These are phyloP conservation scores for Penicillium cataractarum DNA, from an alignment of 495 filamentous ascomycete genomes.

Conservation along the genomic window DNA sequence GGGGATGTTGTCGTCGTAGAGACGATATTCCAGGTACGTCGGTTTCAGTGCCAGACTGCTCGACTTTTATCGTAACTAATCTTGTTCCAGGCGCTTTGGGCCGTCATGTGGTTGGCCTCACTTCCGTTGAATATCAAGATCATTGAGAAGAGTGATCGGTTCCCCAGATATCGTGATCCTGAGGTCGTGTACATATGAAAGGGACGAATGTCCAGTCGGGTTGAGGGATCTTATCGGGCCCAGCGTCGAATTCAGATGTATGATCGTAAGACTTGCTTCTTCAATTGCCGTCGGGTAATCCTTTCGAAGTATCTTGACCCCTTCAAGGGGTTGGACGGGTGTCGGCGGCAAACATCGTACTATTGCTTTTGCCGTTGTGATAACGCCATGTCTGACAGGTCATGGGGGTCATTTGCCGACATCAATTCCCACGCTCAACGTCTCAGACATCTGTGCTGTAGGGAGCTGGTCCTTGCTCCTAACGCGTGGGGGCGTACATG, in stretches of 20 bases:
- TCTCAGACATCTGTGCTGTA: neutral
- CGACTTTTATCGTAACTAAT: neutral
- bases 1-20: slow-evolving; percentile 3
- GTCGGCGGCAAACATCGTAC: neutral
- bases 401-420: slow-evolving; percentile 4
- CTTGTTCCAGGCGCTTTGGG: neutral
- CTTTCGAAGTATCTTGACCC: neutral
- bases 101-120: neutral
- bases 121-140: neutral
- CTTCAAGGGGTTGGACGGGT: neutral
- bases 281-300: slow-evolving; percentile 1
- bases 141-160: neutral
- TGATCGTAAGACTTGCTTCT: neutral
- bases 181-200: neutral
- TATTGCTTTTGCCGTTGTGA: neutral
- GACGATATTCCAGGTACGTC: slow-evolving; percentile 4
- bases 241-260: neutral
- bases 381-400: neutral
- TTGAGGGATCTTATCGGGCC: neutral
- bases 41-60: neutral
- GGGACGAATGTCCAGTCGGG: neutral
- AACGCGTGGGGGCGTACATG: neutral
- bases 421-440: neutral
- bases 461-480: neutral
- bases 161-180: neutral